phyloP scores from a whole-genome alignment of 352 stramenopile genomes.

The Pelagophyceae sp. region DNA sequence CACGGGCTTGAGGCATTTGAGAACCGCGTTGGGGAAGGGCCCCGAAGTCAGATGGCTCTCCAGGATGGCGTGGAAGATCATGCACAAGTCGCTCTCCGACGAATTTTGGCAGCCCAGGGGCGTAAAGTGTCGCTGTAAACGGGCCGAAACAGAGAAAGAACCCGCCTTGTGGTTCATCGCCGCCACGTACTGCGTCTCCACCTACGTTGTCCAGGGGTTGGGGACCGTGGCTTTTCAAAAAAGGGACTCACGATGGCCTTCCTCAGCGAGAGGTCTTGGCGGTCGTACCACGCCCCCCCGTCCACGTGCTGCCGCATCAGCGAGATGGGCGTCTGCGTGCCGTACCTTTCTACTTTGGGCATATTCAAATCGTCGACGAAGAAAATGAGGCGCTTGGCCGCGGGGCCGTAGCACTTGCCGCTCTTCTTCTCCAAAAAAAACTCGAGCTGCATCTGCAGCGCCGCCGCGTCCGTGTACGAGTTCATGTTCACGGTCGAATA shows the following conservation, averaged over 20 bases:
- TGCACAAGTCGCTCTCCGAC: constrained; percentile 33
- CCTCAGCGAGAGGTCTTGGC: constrained; percentile 65
- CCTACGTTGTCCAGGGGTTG: no score
- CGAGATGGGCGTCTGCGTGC: constrained; percentile 72
- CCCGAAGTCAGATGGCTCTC: constrained; percentile 28
- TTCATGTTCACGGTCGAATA: constrained; percentile 60
- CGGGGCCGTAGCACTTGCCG: constrained; percentile 63
- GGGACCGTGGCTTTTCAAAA: no score
- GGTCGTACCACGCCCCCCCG: constrained; percentile 77
- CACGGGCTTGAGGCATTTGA: constrained; percentile 41
- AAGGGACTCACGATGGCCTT: constrained; percentile 73
- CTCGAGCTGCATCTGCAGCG: constrained; percentile 65
- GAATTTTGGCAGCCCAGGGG: constrained; percentile 58
- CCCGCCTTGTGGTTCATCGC: constrained; percentile 81
- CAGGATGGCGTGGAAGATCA: constrained; percentile 47
- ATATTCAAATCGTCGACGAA: constrained; percentile 82
- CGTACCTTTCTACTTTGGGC: constrained; percentile 68
- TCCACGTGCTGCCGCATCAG: constrained; percentile 79
- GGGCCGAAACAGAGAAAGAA: constrained; percentile 69
- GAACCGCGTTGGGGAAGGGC: constrained; percentile 40
- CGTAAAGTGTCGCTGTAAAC: constrained; percentile 74
- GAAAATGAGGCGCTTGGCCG: constrained; percentile 66
- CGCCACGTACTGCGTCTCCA: constrained; percentile 70
- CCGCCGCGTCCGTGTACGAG: constrained; percentile 69
- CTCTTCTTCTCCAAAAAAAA: constrained; percentile 69